These are phyloP conservation scores for Linanthus parryae DNA, from an alignment of 148 eudicot species.

Conservation along the genomic window DNA sequence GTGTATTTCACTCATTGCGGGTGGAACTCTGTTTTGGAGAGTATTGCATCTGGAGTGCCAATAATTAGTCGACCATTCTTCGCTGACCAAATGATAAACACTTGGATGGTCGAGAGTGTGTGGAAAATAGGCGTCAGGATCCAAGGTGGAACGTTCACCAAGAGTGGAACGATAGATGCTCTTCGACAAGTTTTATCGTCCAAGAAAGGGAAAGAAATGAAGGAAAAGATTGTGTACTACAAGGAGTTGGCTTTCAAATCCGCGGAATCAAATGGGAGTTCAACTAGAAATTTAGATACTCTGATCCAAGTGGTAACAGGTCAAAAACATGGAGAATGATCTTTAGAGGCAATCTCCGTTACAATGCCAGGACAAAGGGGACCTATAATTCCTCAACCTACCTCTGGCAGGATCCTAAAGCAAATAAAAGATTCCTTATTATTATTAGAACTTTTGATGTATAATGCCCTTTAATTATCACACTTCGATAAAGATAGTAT, in stretches of 20 bases:
- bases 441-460: no score
- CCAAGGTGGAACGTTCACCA: slow-evolving; percentile 30
- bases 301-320: not conserved
- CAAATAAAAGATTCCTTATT: no score
- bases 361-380: no score
- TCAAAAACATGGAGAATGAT: no score
- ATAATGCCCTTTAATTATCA: no score
- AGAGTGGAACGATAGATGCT: slow-evolving; percentile 16
- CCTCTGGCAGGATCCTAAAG: no score
- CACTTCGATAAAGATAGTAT: no score
- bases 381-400: no score
- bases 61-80: slow-evolving; percentile 57
- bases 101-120: slow-evolving; percentile 33
- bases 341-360: no score
- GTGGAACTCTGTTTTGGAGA: slow-evolving; percentile 67
- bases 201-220: slow-evolving; percentile 30
- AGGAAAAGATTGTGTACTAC: slow-evolving; percentile 7
- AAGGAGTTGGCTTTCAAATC: slow-evolving; percentile 9
- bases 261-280: not conserved
- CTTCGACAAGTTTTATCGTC: slow-evolving; percentile 19
- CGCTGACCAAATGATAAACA: slow-evolving; percentile 49
- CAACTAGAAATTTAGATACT: not conserved
- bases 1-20: slow-evolving; percentile 64
- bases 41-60: slow-evolving; percentile 54
- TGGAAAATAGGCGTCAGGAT: slow-evolving; percentile 38